These are phyloP conservation scores for Fusarium tupiense DNA, from an alignment of 2,329 filamentous ascomycete species.

Conservation along the genomic window DNA sequence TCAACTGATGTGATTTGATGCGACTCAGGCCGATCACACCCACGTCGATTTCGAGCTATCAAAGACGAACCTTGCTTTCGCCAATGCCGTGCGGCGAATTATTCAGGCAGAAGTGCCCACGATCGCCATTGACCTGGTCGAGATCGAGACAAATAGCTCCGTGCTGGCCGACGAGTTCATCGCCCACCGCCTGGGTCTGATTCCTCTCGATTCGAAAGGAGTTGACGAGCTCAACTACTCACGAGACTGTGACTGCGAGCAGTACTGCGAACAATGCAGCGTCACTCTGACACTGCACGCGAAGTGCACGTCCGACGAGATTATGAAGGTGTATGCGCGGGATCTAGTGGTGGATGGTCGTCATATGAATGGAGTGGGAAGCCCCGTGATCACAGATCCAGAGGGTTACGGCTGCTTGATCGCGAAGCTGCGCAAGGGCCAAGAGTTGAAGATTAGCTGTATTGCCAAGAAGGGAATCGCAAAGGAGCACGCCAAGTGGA, in stretches of 20 bases:
- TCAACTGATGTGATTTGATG: slow-evolving; percentile 39
- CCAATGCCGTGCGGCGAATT: slow-evolving; percentile 89
- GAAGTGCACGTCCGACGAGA: slow-evolving; percentile 83
- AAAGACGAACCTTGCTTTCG: slow-evolving; percentile 89
- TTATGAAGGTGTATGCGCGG: slow-evolving; percentile 93
- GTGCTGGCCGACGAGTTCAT: slow-evolving; percentile 97
- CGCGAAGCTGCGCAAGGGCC: slow-evolving; percentile 87
- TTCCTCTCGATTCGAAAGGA: slow-evolving; percentile 86
- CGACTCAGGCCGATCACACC: slow-evolving; percentile 74
- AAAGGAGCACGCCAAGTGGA: slow-evolving; percentile 99
- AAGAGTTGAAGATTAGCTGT: slow-evolving; percentile 90
- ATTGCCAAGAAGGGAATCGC: slow-evolving; percentile 98
- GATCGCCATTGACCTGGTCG: slow-evolving; percentile 92
- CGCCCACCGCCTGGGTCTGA: slow-evolving; percentile 87
- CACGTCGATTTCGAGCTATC: slow-evolving; percentile 92
- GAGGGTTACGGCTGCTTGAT: slow-evolving; percentile 86
- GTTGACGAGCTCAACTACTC: slow-evolving; percentile 86
- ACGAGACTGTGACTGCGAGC: slow-evolving; percentile 95
- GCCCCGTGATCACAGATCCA: slow-evolving; percentile 84
- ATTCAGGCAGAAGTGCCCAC: slow-evolving; percentile 96
- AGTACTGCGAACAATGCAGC: slow-evolving; percentile 91
- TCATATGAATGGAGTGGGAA: slow-evolving; percentile 80
- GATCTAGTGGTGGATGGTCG: slow-evolving; percentile 80
- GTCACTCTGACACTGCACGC: slow-evolving; percentile 87
- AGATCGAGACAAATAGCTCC: slow-evolving; percentile 93